Evolutionary conservation across 2,329 filamentous ascomycete genomes (phyloP).

Genomic region (Clonostachys rosea): DNA sequence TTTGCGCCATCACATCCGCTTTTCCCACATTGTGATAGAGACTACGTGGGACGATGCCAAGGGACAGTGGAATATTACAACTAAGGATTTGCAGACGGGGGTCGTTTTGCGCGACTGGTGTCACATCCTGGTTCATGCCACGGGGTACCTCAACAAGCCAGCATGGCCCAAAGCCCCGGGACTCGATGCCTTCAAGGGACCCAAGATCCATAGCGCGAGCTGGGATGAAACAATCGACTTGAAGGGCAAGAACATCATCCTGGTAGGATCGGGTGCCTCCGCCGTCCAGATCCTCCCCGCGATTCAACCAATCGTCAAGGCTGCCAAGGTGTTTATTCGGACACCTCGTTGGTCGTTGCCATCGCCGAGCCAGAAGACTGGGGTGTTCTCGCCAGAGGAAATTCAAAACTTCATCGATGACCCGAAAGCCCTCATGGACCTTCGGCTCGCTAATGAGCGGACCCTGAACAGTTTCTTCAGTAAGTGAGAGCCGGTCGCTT

Average conservation of each 20-base stretch:
- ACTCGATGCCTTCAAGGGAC: slow-evolving; percentile 38
- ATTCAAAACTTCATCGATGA: neutral
- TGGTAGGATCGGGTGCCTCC: slow-evolving; percentile 53
- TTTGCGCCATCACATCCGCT: slow-evolving; percentile 37
- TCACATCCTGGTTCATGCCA: slow-evolving; percentile 42
- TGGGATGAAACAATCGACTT: slow-evolving; percentile 24
- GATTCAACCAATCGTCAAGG: slow-evolving; percentile 19
- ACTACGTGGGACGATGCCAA: slow-evolving; percentile 38
- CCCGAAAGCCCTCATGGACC: neutral
- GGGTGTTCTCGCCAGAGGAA: slow-evolving; percentile 1
- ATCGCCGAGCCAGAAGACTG: neutral
- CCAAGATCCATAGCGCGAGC: slow-evolving; percentile 45
- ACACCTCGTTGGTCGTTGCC: neutral
- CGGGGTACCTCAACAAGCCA: slow-evolving; percentile 42
- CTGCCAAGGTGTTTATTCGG: slow-evolving; percentile 1
- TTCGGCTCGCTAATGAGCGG: slow-evolving; percentile 1
- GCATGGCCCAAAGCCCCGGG: slow-evolving; percentile 46
- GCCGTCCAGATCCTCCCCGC: slow-evolving; percentile 49
- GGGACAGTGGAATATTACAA: slow-evolving; percentile 31
- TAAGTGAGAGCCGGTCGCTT: neutral
- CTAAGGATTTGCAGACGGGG: neutral
- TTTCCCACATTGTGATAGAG: slow-evolving; percentile 30
- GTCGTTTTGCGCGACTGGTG: slow-evolving; percentile 12
- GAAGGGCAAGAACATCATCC: slow-evolving; percentile 41
- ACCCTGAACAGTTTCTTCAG: slow-evolving; percentile 3